Conservation (phyloP, 371 early-diverging fungal species). For the Capniomyces stellatus region DNA sequence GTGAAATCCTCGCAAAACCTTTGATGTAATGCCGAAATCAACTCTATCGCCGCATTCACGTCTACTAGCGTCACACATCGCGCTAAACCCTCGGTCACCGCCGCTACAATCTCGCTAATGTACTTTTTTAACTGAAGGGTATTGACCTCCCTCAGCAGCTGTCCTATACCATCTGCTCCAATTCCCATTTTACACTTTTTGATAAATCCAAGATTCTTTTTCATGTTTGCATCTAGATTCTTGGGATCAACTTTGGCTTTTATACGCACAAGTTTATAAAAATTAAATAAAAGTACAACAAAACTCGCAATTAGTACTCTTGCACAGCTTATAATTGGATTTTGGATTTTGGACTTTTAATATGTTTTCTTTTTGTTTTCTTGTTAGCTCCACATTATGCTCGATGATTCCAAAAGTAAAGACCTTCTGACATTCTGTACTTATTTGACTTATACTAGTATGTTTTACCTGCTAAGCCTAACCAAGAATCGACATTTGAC, state of each 20-base stretch:
- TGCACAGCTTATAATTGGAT: too few species aligned
- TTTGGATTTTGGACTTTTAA: too few species aligned
- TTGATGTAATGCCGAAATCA: not conserved
- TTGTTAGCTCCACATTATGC: too few species aligned
- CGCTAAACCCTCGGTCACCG: constrained; percentile 53
- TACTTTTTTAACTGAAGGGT: constrained; percentile 89
- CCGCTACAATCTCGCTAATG: constrained; percentile 72
- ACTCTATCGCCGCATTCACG: constrained; percentile 64
- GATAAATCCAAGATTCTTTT: constrained; percentile 89
- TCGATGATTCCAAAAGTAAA: too few species aligned
- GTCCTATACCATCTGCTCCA: constrained; percentile 45
- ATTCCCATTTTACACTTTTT: constrained; percentile 75
- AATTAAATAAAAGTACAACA: too few species aligned
- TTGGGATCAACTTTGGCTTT: constrained; percentile 4
- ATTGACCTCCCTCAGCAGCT: constrained; percentile 64
- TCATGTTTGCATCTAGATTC: constrained; percentile 79
- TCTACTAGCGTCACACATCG: constrained; percentile 54
- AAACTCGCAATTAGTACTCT: too few species aligned
- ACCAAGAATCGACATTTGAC: not conserved
- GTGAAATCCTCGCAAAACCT: constrained; percentile 62
- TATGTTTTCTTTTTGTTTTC: too few species aligned
- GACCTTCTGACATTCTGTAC: too few species aligned
- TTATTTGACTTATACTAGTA: too few species aligned
- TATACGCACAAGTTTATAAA: not conserved
- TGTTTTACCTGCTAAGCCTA: too few species aligned